A percentile compares a stretch with the other conserved stretches of the same genome.
Evolutionary conservation across 208 protist genomes (phyloP).

Genomic region (Acanthamoeba divionensis): DNA sequence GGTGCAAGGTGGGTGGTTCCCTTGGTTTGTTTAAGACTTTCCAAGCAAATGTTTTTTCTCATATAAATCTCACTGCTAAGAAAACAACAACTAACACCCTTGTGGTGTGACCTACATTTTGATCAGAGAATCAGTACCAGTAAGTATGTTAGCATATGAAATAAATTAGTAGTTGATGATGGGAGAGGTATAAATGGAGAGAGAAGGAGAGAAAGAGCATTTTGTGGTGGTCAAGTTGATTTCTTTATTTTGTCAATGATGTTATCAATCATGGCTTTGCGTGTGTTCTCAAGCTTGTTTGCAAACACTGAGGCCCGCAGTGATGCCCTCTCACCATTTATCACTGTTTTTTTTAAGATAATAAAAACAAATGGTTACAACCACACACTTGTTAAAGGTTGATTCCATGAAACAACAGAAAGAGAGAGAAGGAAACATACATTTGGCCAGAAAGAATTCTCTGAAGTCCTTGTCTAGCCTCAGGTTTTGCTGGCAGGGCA

Average conservation of each 20-base stretch:
- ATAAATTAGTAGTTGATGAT: no score
- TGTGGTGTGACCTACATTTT: no score
- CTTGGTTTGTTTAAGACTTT: no score
- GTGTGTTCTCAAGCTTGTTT: neutral
- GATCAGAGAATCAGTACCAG: no score
- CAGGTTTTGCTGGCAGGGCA: neutral
- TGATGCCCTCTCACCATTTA: slow-evolving; percentile 17
- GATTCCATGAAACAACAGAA: neutral
- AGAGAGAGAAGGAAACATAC: neutral
- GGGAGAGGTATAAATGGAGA: no score
- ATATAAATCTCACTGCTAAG: no score
- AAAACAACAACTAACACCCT: no score
- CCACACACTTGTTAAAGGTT: no score
- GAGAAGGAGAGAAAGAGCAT: no score
- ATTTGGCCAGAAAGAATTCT: slow-evolving; percentile 43
- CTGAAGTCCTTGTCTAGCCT: neutral
- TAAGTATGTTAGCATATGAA: no score
- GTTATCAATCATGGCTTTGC: neutral
- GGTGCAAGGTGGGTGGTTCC: no score
- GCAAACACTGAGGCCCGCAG: slow-evolving; percentile 44
- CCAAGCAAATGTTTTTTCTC: no score
- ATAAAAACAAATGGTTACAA: neutral
- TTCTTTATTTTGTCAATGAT: neutral
- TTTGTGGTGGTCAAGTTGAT: neutral
- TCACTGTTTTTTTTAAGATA: neutral